Evolutionary conservation across 768 basidiomycete species (phyloP).

Genomic region (Cyathus striatus): DNA sequence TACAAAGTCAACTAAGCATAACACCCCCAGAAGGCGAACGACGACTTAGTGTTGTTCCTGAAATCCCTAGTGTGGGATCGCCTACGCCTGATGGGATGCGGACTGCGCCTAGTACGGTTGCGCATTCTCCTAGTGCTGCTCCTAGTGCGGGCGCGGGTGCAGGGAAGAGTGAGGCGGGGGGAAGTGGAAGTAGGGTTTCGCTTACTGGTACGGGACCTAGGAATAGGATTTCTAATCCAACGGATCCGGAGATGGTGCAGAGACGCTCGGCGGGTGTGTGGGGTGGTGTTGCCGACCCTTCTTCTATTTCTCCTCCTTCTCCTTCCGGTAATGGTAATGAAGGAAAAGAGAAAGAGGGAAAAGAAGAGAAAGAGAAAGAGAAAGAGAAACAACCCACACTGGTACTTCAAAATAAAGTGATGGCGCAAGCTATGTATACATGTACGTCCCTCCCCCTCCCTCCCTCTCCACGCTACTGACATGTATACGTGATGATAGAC

Average conservation of each 20-base stretch:
- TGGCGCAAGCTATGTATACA: not conserved
- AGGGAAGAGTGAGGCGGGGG: too few relatives aligned
- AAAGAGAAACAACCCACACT: not conserved
- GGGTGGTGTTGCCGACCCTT: too few relatives aligned
- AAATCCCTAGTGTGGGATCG: not conserved
- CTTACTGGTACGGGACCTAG: too few relatives aligned
- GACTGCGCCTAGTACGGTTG: not conserved
- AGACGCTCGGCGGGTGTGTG: slow-evolving; percentile 33
- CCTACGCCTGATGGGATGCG: not conserved
- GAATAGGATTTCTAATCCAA: not conserved
- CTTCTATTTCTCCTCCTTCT: slow-evolving; percentile 5
- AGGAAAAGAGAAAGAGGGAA: not conserved
- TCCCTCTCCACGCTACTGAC: not conserved
- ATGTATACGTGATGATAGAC: slow-evolving; percentile 36
- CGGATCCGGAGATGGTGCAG: slow-evolving; percentile 1
- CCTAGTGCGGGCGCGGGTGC: not conserved
- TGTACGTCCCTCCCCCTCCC: not conserved
- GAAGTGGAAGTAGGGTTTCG: too few relatives aligned
- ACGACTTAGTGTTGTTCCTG: not conserved
- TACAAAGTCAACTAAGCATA: too few relatives aligned
- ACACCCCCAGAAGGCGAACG: too few relatives aligned
- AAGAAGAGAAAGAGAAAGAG: slow-evolving; percentile 3
- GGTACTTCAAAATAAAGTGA: not conserved
- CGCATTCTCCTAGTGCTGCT: not conserved
- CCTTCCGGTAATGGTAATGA: slow-evolving; percentile 5